A percentile compares a stretch with the other conserved stretches of the same genome.
phyloP scores from a whole-genome alignment of 2,329 filamentous ascomycete species.

The Grosmannia clavigera region DNA sequence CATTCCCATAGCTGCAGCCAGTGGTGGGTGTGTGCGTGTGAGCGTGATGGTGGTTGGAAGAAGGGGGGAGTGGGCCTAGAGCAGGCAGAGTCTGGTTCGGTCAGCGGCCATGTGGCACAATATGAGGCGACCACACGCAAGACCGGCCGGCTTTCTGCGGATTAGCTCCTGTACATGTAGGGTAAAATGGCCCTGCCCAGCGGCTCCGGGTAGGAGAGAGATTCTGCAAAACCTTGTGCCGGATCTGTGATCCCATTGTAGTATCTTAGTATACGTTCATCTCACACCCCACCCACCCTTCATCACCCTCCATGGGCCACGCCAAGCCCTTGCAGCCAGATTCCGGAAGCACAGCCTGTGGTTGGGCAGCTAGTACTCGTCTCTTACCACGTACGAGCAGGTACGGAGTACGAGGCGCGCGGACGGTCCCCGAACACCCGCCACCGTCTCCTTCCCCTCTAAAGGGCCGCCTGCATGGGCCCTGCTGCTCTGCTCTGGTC shows the following conservation, averaged over 20 bases:
- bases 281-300: background rate
- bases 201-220: background rate
- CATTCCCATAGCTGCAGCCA: background rate
- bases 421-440: too few relatives aligned
- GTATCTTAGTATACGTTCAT: background rate
- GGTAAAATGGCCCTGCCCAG: background rate
- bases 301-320: background rate
- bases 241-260: background rate
- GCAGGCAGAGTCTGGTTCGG: background rate
- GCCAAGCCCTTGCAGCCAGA: background rate
- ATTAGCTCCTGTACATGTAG: background rate
- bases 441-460: too few relatives aligned
- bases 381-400: too few relatives aligned
- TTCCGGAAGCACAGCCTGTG: background rate
- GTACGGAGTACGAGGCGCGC: too few relatives aligned
- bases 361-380: background rate
- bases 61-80: background rate
- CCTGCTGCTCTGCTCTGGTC: too few relatives aligned
- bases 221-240: conserved; percentile 1
- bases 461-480: too few relatives aligned
- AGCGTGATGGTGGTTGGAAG: background rate
- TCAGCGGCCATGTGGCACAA: conserved; percentile 1
- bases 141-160: background rate
- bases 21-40: background rate
- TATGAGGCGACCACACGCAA: conserved; percentile 1